Conservation (phyloP, 257 asterid species). For the Euphrasia confusa region DNA sequence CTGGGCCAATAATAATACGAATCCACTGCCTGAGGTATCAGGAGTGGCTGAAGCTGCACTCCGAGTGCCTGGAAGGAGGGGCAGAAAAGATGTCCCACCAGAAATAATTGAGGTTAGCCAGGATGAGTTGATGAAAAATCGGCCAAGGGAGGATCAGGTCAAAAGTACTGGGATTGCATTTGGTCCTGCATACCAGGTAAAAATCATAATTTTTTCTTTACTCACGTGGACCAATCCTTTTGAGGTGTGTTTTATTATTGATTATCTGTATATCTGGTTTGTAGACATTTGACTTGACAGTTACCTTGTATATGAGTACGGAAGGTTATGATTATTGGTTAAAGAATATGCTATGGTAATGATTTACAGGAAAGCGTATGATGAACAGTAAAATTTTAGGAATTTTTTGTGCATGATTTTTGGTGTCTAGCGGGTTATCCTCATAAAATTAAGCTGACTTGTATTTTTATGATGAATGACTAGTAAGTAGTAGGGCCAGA, state of each 20-base stretch:
- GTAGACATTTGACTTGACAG: background rate
- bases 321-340: background rate
- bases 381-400: slow-evolving; percentile 2
- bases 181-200: slow-evolving; percentile 90
- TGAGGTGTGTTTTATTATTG: background rate
- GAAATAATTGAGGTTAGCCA: slow-evolving; percentile 82
- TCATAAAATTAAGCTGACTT: background rate
- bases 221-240: background rate
- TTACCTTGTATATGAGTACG: background rate
- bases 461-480: slow-evolving; percentile 7
- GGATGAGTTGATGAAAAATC: slow-evolving; percentile 87
- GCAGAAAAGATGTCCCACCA: slow-evolving; percentile 56
- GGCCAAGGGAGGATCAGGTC: slow-evolving; percentile 89
- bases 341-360: background rate
- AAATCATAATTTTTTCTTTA: background rate
- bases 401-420: slow-evolving; percentile 12
- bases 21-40: slow-evolving; percentile 37
- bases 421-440: background rate
- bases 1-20: slow-evolving; percentile 35
- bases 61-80: slow-evolving; percentile 54
- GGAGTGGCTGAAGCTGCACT: slow-evolving; percentile 39
- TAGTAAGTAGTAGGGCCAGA: background rate
- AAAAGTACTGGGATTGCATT: slow-evolving; percentile 86
- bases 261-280: background rate
- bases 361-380: background rate